These are phyloP conservation scores for Lipomyces starkeyi DNA, from an alignment of 805 yeast genomes.

Conservation along the genomic window DNA sequence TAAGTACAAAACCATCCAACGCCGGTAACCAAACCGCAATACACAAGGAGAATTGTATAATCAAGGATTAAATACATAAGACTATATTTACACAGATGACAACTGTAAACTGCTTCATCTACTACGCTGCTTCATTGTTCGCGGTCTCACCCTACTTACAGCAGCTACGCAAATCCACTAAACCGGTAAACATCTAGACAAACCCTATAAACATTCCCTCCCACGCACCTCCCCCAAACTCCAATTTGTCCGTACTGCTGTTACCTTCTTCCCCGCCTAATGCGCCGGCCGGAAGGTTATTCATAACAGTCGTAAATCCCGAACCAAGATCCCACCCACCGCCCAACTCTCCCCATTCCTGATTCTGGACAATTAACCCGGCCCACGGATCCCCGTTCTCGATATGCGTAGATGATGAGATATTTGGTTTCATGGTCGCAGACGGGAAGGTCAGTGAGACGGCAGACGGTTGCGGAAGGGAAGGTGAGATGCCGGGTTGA, in stretches of 20 bases:
- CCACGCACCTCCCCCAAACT: constrained; percentile 5
- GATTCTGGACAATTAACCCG: constrained; percentile 3
- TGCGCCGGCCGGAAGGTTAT: not conserved
- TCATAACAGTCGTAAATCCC: constrained; percentile 11
- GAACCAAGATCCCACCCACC: constrained; percentile 16
- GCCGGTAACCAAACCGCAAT: too few relatives aligned
- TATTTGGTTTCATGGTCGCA: not conserved
- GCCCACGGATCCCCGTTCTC: constrained; percentile 10
- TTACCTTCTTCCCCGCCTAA: not conserved
- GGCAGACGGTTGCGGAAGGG: not conserved
- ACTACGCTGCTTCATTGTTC: too few relatives aligned
- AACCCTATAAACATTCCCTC: constrained; percentile 13
- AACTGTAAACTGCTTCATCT: too few relatives aligned
- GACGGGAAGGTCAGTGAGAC: not conserved
- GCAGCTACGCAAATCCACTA: too few relatives aligned
- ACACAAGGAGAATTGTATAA: too few relatives aligned
- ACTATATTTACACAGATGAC: too few relatives aligned
- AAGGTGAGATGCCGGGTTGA: not conserved
- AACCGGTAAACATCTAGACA: not conserved
- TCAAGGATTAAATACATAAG: too few relatives aligned
- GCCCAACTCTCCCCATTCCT: constrained; percentile 10
- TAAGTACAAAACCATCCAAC: too few relatives aligned
- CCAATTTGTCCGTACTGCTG: not conserved
- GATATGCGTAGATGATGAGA: too few relatives aligned
- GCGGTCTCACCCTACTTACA: too few relatives aligned